Conservation (phyloP, 139 green algal genomes). For the Closterium sp. region DNA sequence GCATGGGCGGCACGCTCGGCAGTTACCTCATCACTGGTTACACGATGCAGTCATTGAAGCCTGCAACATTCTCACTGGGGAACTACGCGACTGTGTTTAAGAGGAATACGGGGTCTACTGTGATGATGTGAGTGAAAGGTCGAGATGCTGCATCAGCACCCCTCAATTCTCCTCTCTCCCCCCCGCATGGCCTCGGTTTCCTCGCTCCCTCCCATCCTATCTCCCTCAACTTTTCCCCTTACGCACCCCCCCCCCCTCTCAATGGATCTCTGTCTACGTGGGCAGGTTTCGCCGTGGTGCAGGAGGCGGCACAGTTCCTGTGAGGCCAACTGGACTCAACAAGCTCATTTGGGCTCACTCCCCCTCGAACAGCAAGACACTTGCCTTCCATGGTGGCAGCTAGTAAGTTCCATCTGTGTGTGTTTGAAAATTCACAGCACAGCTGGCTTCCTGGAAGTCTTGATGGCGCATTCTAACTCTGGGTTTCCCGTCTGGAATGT, state of each 20-base stretch:
- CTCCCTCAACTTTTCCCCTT: too few relatives aligned
- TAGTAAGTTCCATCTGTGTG: background rate
- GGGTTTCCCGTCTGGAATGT: too few relatives aligned
- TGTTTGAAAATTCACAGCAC: too few relatives aligned
- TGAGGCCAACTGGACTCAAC: background rate
- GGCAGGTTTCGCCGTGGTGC: background rate
- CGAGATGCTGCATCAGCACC: background rate
- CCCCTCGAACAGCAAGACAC: background rate
- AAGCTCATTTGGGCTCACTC: background rate
- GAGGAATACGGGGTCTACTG: background rate
- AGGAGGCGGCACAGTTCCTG: background rate
- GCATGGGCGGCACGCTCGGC: background rate
- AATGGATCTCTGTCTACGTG: background rate
- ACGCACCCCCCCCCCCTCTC: background rate
- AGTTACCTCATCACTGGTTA: background rate
- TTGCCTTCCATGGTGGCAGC: background rate
- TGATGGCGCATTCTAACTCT: too few relatives aligned
- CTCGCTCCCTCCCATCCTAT: background rate
- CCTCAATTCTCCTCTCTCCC: too few relatives aligned
- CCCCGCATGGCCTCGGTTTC: too few relatives aligned
- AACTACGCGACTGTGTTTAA: background rate
- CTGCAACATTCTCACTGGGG: background rate
- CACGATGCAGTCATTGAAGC: background rate
- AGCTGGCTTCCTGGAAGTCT: too few relatives aligned
- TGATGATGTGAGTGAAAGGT: background rate